These are phyloP conservation scores for Linaria vulgaris DNA, from an alignment of 257 asterid genomes.

Conservation along the genomic window DNA sequence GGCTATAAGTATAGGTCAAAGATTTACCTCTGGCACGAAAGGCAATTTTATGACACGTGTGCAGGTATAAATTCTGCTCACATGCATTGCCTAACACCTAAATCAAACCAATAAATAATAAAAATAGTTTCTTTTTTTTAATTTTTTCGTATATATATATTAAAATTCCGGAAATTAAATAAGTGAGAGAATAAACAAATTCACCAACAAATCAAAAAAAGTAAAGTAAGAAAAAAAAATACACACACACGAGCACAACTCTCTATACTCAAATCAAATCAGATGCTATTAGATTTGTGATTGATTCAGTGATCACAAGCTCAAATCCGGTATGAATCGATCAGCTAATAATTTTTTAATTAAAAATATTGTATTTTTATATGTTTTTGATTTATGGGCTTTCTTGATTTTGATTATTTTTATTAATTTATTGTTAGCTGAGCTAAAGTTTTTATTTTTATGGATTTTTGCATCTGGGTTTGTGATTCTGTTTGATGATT, in stretches of 20 bases:
- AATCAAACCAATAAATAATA: not conserved
- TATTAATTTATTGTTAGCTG: slow-evolving; percentile 44
- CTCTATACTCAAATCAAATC: slow-evolving; percentile 46
- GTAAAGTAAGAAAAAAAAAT: slow-evolving; percentile 7
- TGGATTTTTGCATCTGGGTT: no score
- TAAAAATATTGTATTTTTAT: slow-evolving; percentile 25
- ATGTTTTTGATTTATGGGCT: slow-evolving; percentile 32
- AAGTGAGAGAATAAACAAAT: not conserved
- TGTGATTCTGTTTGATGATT: no score
- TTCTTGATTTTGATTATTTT: slow-evolving; percentile 34
- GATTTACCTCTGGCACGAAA: not conserved
- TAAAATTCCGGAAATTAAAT: not conserved
- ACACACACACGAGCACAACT: slow-evolving; percentile 32
- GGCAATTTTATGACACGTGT: not conserved
- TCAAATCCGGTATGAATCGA: slow-evolving; percentile 69
- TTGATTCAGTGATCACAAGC: slow-evolving; percentile 44
- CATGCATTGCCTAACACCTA: not conserved
- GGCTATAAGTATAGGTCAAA: no score
- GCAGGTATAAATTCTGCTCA: not conserved
- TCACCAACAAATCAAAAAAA: not conserved
- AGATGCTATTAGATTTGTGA: slow-evolving; percentile 65
- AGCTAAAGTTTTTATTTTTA: slow-evolving; percentile 31
- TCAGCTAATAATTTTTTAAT: slow-evolving; percentile 22
- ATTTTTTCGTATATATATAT: no score
- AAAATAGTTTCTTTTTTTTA: no score